Conservation (phyloP, 2,329 filamentous ascomycete genomes). For the Aureobasidium musti region DNA sequence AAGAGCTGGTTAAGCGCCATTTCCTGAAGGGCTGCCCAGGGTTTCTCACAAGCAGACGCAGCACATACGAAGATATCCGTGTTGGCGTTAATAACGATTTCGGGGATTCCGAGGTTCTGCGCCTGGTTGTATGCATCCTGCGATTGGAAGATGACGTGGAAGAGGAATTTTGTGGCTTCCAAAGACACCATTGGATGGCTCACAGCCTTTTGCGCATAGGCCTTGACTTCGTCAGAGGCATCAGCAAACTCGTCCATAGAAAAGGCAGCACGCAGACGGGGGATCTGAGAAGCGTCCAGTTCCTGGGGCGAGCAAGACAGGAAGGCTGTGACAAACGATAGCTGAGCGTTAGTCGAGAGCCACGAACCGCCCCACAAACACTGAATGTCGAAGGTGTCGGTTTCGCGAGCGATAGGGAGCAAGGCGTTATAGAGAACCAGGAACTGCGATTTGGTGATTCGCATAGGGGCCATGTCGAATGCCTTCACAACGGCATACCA, state of each 20-base stretch:
- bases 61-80: conserved; percentile 78
- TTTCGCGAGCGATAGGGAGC: conserved; percentile 66
- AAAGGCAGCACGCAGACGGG: conserved; percentile 76
- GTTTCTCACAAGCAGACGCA: conserved; percentile 73
- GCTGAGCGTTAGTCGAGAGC: conserved; percentile 81
- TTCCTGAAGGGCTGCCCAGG: conserved; percentile 72
- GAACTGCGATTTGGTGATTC: conserved; percentile 78
- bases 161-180: conserved; percentile 71
- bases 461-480: conserved; percentile 78
- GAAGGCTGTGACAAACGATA: conserved; percentile 92
- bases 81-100: conserved; percentile 67
- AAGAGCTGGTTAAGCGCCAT: conserved; percentile 78
- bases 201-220: conserved; percentile 66
- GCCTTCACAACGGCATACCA: conserved; percentile 71
- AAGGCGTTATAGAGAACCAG: conserved; percentile 77
- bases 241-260: conserved; percentile 64
- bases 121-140: conserved; percentile 59
- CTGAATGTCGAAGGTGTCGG: conserved; percentile 76
- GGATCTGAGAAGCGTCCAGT: conserved; percentile 82
- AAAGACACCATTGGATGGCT: conserved; percentile 87
- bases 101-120: conserved; percentile 60
- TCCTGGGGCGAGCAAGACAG: conserved; percentile 72
- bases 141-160: conserved; percentile 62
- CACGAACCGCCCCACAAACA: conserved; percentile 79
- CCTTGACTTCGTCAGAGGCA: conserved; percentile 60